These are phyloP conservation scores for Jaltomata sinuosa DNA, from an alignment of 257 asterid species.

Conservation along the genomic window DNA sequence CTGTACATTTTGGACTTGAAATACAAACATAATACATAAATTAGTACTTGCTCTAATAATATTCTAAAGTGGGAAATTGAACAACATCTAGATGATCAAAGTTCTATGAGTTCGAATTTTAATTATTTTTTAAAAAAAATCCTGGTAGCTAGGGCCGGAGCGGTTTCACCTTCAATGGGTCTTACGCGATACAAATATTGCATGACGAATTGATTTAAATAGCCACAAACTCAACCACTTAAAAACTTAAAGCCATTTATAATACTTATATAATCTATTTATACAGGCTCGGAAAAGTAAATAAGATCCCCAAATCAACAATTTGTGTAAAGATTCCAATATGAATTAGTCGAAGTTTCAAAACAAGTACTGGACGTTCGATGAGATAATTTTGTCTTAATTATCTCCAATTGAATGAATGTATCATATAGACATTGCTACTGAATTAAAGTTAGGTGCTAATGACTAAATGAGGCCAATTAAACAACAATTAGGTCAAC, in stretches of 20 bases:
- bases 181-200: too few relatives aligned
- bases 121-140: too few relatives aligned
- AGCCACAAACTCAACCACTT: too few relatives aligned
- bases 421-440: not conserved
- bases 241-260: too few relatives aligned
- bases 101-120: not conserved
- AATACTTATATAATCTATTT: not conserved
- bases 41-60: too few relatives aligned
- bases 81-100: not conserved
- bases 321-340: not conserved
- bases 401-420: not conserved
- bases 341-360: not conserved
- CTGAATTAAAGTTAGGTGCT: not conserved
- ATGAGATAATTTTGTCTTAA: not conserved
- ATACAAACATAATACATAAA: not conserved
- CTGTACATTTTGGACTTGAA: not conserved
- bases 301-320: accelerated
- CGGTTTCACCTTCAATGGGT: too few relatives aligned
- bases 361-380: not conserved
- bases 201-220: too few relatives aligned
- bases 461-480: not conserved
- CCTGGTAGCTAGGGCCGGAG: too few relatives aligned
- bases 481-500: not conserved
- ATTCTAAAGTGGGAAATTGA: not conserved
- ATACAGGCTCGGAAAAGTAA: not conserved